Evolutionary conservation across 1,284 basidiomycete genomes (phyloP), one percentile per base, ranked within the genome.

Genomic region (Malassezia sp.): DNA sequence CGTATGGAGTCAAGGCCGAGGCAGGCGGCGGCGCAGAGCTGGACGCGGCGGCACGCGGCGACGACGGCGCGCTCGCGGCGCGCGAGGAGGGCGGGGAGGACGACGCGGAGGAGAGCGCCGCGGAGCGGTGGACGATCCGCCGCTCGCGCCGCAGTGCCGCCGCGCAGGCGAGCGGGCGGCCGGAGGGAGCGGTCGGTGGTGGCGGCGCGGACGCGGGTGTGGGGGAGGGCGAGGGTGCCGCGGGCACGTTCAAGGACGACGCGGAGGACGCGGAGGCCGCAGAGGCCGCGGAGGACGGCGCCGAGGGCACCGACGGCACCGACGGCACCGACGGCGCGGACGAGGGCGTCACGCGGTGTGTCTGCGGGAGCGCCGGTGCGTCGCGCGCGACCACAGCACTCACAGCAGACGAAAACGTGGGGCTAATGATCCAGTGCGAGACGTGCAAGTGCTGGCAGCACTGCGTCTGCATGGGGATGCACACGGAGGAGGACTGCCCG

Each of bases 371-470:
- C 71, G 53, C 66, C 39, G n/a, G n/a, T n/a, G n/a, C n/a, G n/a
- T n/a, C n/a, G n/a, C n/a, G n/a, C n/a, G n/a, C n/a, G n/a, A n/a
- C n/a, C n/a, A n/a, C n/a, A n/a, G n/a, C n/a, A n/a, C n/a, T n/a
- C n/a, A n/a, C n/a, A n/a, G n/a, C n/a, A n/a, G 86, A 87, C 72
- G 73, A 74, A 52, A 67, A 71, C 42, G 61, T 70, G 21, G 73
- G 71, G n/a, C 84, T 88, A 70, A 95, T 96, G 88, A 88, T 95
- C 41, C 85, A 90, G 72, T 97, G 91, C 74, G 91, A 97, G 74
- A 82, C 78, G 43, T 97, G 91, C 76, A 85, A 87, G 65, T 86
- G 87, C 53, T 97, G 91, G 91, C 91, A 97, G 73, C 91, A 97
- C 71, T 90, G 90, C 15, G 78, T 83, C 24, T 97, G 91, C 73